A percentile compares a stretch with the other conserved stretches of the same genome.
Conservation (phyloP, 768 basidiomycete genomes). For the Tulasnella sp. region DNA sequence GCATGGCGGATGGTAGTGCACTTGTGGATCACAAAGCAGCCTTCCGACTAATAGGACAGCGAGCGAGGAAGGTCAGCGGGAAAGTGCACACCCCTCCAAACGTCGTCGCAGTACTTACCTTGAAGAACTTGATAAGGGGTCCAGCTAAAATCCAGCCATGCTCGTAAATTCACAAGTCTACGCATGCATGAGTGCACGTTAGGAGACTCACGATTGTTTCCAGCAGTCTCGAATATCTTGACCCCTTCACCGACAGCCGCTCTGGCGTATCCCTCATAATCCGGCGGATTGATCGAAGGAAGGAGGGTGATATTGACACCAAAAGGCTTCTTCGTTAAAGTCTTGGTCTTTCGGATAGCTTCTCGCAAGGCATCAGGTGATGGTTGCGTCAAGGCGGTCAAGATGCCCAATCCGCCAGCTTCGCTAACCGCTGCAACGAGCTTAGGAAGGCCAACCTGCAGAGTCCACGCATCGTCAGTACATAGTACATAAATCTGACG, state of each 20-base stretch:
- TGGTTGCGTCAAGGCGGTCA: slow-evolving; percentile 63
- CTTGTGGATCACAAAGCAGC: slow-evolving; percentile 82
- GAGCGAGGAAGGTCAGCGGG: neutral
- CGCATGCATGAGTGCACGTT: neutral
- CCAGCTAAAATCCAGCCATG: slow-evolving; percentile 50
- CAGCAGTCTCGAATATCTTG: slow-evolving; percentile 89
- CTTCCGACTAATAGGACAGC: slow-evolving; percentile 41
- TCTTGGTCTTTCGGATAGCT: slow-evolving; percentile 75
- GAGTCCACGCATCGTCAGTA: slow-evolving; percentile 24
- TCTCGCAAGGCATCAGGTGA: slow-evolving; percentile 72
- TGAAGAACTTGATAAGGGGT: slow-evolving; percentile 74
- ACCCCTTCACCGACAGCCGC: slow-evolving; percentile 84
- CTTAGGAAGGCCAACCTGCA: slow-evolving; percentile 73
- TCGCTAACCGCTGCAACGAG: slow-evolving; percentile 77
- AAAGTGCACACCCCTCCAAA: neutral
- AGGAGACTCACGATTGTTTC: slow-evolving; percentile 68
- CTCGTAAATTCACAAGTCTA: neutral
- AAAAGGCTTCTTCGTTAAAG: slow-evolving; percentile 68
- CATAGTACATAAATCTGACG: neutral
- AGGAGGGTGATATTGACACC: slow-evolving; percentile 55
- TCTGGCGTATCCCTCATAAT: slow-evolving; percentile 78
- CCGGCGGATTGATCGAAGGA: slow-evolving; percentile 85
- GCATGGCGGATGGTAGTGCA: slow-evolving; percentile 85
- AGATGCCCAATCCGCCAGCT: slow-evolving; percentile 72
- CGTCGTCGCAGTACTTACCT: slow-evolving; percentile 38